A percentile compares a stretch with the other conserved stretches of the same genome.
Conservation (phyloP, 495 filamentous ascomycete species). For the Penicillium cosmopolitanum region DNA sequence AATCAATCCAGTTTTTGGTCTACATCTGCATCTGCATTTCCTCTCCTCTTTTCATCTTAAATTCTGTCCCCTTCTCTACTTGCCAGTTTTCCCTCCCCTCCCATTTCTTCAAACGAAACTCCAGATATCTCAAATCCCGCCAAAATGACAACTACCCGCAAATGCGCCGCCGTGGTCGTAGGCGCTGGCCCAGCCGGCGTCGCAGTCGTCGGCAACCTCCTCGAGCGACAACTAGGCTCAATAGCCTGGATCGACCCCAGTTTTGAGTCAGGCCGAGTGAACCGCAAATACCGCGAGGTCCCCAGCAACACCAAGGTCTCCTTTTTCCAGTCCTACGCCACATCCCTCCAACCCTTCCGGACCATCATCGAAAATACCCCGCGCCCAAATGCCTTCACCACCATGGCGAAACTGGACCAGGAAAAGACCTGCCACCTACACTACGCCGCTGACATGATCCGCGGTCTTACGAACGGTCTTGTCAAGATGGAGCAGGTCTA, state of each 20-base stretch:
- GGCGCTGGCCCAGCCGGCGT: slow-evolving; percentile 61
- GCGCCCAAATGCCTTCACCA: slow-evolving; percentile 54
- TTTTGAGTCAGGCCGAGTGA: slow-evolving; percentile 55
- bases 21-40: background rate
- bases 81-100: background rate
- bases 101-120: background rate
- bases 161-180: slow-evolving; percentile 56
- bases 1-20: slow-evolving; percentile 25
- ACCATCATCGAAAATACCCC: slow-evolving; percentile 48
- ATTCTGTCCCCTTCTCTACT: background rate
- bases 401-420: slow-evolving; percentile 56
- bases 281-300: slow-evolving; percentile 59
- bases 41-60: background rate
- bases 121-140: slow-evolving; percentile 12
- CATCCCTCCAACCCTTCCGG: slow-evolving; percentile 51
- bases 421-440: slow-evolving; percentile 56
- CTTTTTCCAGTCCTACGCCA: slow-evolving; percentile 55
- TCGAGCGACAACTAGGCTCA: slow-evolving; percentile 52
- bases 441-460: slow-evolving; percentile 57
- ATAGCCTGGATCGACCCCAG: slow-evolving; percentile 59
- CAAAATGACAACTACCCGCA: slow-evolving; percentile 39
- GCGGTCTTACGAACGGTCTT: slow-evolving; percentile 53
- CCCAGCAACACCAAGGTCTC: slow-evolving; percentile 58
- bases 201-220: slow-evolving; percentile 58
- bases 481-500: slow-evolving; percentile 49